A percentile compares a stretch with the other conserved stretches of the same genome.
These are phyloP conservation scores for Nymphaea thermarum DNA, from an alignment of 164 flowering plant species.

Conservation along the genomic window DNA sequence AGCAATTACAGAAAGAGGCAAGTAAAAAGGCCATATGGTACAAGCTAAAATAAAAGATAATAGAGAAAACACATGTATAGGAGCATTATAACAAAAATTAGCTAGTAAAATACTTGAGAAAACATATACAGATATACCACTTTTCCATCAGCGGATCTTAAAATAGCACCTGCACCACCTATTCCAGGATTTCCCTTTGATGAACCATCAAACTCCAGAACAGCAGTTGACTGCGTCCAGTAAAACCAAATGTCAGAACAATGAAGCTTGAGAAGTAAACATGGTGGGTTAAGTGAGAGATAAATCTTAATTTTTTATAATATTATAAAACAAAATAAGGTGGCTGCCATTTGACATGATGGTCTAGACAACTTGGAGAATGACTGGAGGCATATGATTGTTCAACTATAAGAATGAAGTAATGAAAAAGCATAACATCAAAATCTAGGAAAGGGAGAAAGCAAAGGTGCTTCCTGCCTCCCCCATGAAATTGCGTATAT, in stretches of 20 bases:
- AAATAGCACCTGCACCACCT: conserved; percentile 86
- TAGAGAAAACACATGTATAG: not conserved
- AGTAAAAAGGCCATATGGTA: not conserved
- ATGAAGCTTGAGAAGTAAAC: not conserved
- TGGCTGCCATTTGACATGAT: not conserved
- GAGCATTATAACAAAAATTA: not conserved
- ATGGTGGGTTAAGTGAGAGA: too few species aligned
- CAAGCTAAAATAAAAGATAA: too few species aligned
- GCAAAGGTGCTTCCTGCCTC: too few species aligned
- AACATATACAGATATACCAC: conserved; percentile 43
- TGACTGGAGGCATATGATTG: not conserved
- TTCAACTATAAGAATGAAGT: too few species aligned
- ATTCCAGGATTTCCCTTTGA: conserved; percentile 94
- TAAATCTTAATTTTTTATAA: too few species aligned
- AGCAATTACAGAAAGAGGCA: not conserved
- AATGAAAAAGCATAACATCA: too few species aligned
- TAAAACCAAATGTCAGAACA: not conserved
- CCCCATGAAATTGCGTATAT: too few species aligned
- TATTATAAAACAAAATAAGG: not conserved
- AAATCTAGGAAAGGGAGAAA: too few species aligned
- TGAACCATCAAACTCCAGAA: conserved; percentile 93
- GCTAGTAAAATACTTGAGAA: not conserved
- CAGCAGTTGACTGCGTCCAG: conserved; percentile 31
- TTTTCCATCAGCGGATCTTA: conserved; percentile 64
- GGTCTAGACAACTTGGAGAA: not conserved